Conservation (phyloP, 768 basidiomycete species). For the Roridomyces roridus region DNA sequence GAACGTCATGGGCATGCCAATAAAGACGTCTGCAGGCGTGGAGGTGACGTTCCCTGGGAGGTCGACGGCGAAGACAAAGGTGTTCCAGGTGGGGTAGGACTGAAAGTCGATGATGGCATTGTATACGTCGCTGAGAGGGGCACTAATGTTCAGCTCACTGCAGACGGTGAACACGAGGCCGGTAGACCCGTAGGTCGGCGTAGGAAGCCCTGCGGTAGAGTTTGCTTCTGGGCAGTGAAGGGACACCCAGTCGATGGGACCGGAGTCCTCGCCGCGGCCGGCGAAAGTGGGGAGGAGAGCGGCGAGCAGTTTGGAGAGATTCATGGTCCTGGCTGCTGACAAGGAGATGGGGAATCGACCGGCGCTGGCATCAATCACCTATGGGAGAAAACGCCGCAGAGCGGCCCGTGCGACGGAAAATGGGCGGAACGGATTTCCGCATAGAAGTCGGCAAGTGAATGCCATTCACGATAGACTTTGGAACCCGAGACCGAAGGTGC, state of each 20-base stretch:
- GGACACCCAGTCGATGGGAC: constrained; percentile 6
- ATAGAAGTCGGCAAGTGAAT: no score
- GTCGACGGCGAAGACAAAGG: constrained; percentile 10
- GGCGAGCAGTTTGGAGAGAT: constrained; percentile 4
- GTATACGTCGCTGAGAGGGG: constrained; percentile 9
- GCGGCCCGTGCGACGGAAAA: no score
- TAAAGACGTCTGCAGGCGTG: constrained; percentile 6
- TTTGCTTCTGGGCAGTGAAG: constrained; percentile 9
- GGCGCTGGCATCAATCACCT: no score
- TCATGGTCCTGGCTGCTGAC: constrained; percentile 8
- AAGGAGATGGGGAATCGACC: no score
- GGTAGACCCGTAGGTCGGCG: constrained; percentile 10
- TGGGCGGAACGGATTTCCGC: no score
- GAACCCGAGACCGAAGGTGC: no score
- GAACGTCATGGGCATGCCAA: constrained; percentile 11
- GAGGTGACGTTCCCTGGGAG: constrained; percentile 9
- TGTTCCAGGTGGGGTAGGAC: constrained; percentile 10
- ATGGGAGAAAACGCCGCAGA: no score
- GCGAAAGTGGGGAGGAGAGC: constrained; percentile 1
- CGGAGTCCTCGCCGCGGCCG: neutral
- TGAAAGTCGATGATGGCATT: constrained; percentile 11
- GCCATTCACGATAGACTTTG: no score
- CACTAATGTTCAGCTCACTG: constrained; percentile 10
- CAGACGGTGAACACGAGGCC: constrained; percentile 12
- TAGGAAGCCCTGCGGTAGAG: constrained; percentile 5